These are phyloP conservation scores for Actinidia chinensis DNA, from an alignment of 179 eudicot species.

Conservation along the genomic window DNA sequence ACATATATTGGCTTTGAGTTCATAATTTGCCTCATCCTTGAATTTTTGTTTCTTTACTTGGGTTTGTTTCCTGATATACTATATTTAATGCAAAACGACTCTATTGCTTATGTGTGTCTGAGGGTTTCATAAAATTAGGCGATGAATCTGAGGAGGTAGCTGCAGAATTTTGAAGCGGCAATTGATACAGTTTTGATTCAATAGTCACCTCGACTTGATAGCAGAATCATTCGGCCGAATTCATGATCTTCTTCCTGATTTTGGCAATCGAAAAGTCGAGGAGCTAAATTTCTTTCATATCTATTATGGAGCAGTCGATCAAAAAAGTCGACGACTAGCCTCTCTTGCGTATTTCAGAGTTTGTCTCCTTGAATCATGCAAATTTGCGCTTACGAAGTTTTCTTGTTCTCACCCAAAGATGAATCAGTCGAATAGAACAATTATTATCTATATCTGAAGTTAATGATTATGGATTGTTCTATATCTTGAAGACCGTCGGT, in stretches of 20 bases:
- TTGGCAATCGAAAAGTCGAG: slow-evolving; percentile 1
- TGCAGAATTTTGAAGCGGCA: not conserved
- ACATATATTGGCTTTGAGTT: too few species aligned
- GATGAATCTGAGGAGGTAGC: not conserved
- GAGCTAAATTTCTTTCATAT: slow-evolving; percentile 10
- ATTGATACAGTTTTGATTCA: not conserved
- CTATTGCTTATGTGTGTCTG: too few species aligned
- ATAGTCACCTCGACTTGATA: not conserved
- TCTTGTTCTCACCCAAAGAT: not conserved
- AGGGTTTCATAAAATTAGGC: not conserved
- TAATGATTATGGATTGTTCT: slow-evolving; percentile 5
- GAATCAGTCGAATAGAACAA: not conserved
- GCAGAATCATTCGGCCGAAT: not conserved
- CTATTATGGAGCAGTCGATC: not conserved
- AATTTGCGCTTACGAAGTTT: not conserved
- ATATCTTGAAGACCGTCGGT: not conserved
- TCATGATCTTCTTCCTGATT: slow-evolving; percentile 2
- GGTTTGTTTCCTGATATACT: too few species aligned
- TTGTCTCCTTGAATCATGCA: slow-evolving; percentile 1
- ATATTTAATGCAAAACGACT: too few species aligned
- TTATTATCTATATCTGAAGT: not conserved
- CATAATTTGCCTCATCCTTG: too few species aligned
- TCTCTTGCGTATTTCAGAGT: not conserved
- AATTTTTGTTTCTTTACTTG: too few species aligned
- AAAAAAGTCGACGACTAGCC: not conserved